Percentiles rank a stretch among this genome's conserved stretches.
Evolutionary conservation across 805 yeast genomes (phyloP).

Genomic region (Cyberlindnera saturnus): DNA sequence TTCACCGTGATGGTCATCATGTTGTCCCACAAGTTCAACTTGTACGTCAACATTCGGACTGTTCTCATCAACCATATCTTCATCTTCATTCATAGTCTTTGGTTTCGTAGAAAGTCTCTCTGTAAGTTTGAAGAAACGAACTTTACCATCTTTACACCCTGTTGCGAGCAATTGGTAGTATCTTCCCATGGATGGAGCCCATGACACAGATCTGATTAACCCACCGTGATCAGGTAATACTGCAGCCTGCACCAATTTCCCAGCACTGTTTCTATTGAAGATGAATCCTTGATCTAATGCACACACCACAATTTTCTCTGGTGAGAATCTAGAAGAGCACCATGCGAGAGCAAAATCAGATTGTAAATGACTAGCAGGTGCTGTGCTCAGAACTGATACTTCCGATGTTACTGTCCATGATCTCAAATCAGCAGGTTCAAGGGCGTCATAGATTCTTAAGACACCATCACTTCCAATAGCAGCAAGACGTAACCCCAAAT

Average conservation of each 20-base stretch:
- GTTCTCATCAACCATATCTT: slow-evolving; percentile 18
- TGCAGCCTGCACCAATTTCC: slow-evolving; percentile 50
- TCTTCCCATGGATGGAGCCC: slow-evolving; percentile 98
- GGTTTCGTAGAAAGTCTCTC: slow-evolving; percentile 29
- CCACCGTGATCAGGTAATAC: slow-evolving; percentile 81
- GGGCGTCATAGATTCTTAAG: slow-evolving; percentile 76
- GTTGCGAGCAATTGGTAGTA: slow-evolving; percentile 86
- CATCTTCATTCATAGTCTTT: slow-evolving; percentile 9
- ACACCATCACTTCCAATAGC: slow-evolving; percentile 88
- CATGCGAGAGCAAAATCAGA: slow-evolving; percentile 82
- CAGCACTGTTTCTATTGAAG: slow-evolving; percentile 49
- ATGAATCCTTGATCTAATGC: slow-evolving; percentile 85
- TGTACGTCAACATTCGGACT: slow-evolving; percentile 26
- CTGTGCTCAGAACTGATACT: slow-evolving; percentile 54
- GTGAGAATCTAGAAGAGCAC: slow-evolving; percentile 82
- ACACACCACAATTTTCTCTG: slow-evolving; percentile 76
- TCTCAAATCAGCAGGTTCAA: slow-evolving; percentile 83
- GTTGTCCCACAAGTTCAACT: slow-evolving; percentile 58
- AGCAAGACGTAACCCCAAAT: slow-evolving; percentile 74
- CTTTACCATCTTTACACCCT: slow-evolving; percentile 91
- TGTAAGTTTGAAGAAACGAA: slow-evolving; percentile 73
- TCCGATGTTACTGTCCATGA: slow-evolving; percentile 79
- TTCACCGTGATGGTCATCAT: slow-evolving; percentile 76
- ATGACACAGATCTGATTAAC: slow-evolving; percentile 77
- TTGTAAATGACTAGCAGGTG: slow-evolving; percentile 77